Evolutionary conservation across 805 yeast genomes (phyloP).

Genomic region (Lachancea mirantina): DNA sequence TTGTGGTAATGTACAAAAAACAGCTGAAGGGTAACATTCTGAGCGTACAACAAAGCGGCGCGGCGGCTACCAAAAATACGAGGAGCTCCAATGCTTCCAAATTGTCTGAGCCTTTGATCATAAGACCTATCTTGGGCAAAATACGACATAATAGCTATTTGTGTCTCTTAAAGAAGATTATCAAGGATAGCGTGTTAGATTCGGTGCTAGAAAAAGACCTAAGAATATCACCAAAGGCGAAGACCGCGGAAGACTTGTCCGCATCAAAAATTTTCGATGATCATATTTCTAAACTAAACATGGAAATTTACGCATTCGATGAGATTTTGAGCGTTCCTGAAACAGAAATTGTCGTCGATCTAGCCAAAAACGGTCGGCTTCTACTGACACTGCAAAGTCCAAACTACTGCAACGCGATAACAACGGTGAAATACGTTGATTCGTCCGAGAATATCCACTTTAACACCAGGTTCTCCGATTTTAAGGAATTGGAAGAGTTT

Average conservation of each 20-base stretch:
- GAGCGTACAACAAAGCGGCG: constrained; percentile 7
- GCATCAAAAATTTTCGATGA: constrained; percentile 11
- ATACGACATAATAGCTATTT: constrained; percentile 29
- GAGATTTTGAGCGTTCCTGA: constrained; percentile 17
- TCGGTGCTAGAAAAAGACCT: constrained; percentile 13
- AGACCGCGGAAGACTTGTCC: background rate
- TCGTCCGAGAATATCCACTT: constrained; percentile 10
- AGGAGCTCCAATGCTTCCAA: constrained; percentile 9
- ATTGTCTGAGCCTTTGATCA: constrained; percentile 15
- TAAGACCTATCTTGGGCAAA: constrained; percentile 29
- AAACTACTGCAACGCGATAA: constrained; percentile 28
- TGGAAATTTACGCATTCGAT: constrained; percentile 22
- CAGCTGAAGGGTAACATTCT: constrained; percentile 24
- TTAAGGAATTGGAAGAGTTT: constrained; percentile 31
- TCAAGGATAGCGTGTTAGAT: constrained; percentile 22
- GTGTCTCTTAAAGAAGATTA: constrained; percentile 21
- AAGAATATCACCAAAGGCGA: background rate
- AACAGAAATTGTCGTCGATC: constrained; percentile 15
- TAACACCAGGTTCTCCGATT: constrained; percentile 27
- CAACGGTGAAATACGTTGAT: constrained; percentile 17
- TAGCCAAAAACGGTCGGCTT: constrained; percentile 13
- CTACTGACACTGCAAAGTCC: constrained; percentile 21
- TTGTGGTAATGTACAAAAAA: constrained; percentile 36
- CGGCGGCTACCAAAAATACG: constrained; percentile 6
- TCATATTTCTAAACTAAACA: constrained; percentile 18